Percentiles rank a stretch among this genome's conserved stretches.
These are phyloP conservation scores for Phytophthora pistaciae DNA, from an alignment of 352 stramenopile genomes.

Conservation along the genomic window DNA sequence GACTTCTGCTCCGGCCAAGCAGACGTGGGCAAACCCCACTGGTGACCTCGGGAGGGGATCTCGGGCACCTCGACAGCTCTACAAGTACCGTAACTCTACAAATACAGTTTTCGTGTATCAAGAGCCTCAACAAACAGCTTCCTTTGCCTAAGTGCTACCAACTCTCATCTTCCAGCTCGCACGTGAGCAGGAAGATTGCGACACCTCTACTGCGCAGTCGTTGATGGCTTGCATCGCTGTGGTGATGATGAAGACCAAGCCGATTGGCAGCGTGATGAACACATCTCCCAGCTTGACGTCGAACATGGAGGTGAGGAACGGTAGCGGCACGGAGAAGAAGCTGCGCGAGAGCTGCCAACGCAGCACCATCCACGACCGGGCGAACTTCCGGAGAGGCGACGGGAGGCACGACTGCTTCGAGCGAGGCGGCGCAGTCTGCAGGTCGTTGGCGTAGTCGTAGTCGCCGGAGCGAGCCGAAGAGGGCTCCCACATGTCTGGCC, in stretches of 20 bases:
- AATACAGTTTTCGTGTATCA: no score
- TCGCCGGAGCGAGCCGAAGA: slow-evolving; percentile 14
- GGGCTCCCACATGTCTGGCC: slow-evolving; percentile 25
- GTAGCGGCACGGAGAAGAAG: slow-evolving; percentile 41
- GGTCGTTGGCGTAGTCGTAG: slow-evolving; percentile 29
- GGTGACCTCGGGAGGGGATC: slow-evolving; percentile 10
- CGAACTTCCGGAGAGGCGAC: slow-evolving; percentile 26
- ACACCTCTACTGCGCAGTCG: slow-evolving; percentile 18
- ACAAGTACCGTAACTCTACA: no score
- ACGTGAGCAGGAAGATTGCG: no score
- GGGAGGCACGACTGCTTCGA: slow-evolving; percentile 4
- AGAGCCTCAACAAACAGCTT: no score
- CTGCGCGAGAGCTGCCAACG: slow-evolving; percentile 36
- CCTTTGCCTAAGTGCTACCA: no score
- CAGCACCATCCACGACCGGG: slow-evolving; percentile 32
- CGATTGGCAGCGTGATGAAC: slow-evolving; percentile 38
- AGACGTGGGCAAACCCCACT: slow-evolving; percentile 8
- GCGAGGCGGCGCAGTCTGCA: slow-evolving; percentile 18
- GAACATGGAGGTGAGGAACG: slow-evolving; percentile 33
- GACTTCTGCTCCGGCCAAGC: slow-evolving; percentile 17
- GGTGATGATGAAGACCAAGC: slow-evolving; percentile 24
- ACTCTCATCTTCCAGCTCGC: no score
- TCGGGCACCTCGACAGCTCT: no score
- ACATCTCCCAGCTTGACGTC: slow-evolving; percentile 53
- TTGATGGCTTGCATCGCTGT: slow-evolving; percentile 24